Percentiles rank a stretch among this genome's conserved stretches.
Evolutionary conservation across 371 early-diverging fungal genomes (phyloP).

Genomic region (Nosema muscidifuracis): DNA sequence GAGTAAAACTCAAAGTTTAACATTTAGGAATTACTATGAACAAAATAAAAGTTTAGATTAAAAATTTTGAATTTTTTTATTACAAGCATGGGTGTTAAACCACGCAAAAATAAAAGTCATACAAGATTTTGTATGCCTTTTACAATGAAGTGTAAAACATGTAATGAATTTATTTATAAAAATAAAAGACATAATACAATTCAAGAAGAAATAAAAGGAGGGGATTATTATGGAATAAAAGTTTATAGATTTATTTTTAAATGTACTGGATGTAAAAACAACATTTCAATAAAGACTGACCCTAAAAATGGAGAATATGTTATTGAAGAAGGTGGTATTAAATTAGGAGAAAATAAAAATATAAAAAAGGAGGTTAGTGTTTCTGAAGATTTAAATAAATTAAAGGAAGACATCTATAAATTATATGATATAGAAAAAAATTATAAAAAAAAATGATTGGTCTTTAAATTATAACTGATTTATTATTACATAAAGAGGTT

Average conservation of each 20-base stretch:
- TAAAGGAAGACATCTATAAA: not conserved
- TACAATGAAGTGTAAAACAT: slow-evolving; percentile 80
- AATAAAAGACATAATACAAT: slow-evolving; percentile 90
- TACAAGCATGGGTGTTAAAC: too few species aligned
- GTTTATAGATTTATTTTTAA: slow-evolving; percentile 87
- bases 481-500: too few species aligned
- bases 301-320: slow-evolving; percentile 85
- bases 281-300: slow-evolving; percentile 92
- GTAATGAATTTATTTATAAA: slow-evolving; percentile 85
- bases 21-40: slow-evolving; percentile 18
- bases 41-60: slow-evolving; percentile 26
- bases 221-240: slow-evolving; percentile 73
- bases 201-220: slow-evolving; percentile 67
- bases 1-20: not conserved
- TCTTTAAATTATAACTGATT: too few species aligned
- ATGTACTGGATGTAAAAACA: slow-evolving; percentile 82
- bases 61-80: not conserved
- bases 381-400: not conserved
- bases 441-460: not conserved
- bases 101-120: not conserved
- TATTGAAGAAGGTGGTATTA: slow-evolving; percentile 70
- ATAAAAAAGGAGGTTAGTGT: not conserved
- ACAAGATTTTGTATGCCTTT: slow-evolving; percentile 78
- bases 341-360: not conserved
- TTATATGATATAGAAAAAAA: slow-evolving; percentile 5